Evolutionary conservation across 352 stramenopile genomes (phyloP).

Genomic region (Aphanomyces invadans): DNA sequence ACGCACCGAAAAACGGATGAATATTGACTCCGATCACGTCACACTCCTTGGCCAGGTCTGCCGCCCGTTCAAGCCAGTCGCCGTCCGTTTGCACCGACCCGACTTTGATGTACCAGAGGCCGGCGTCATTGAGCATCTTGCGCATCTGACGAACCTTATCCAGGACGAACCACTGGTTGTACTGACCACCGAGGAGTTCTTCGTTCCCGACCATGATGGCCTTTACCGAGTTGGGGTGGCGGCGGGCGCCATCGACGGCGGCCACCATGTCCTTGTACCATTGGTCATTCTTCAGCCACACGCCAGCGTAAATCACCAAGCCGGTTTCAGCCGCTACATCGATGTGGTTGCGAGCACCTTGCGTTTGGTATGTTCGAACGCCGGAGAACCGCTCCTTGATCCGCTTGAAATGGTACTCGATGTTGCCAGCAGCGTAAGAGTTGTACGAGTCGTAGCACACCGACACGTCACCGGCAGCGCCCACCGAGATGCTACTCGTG

Average conservation of each 20-base stretch:
- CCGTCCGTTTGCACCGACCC: conserved; percentile 62
- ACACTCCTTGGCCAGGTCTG: conserved; percentile 33
- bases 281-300: conserved; percentile 15
- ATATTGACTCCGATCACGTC: conserved; percentile 51
- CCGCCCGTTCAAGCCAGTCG: conserved; percentile 36
- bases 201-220: conserved; percentile 40
- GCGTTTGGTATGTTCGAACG: conserved; percentile 17
- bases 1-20: conserved; percentile 48
- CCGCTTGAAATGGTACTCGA: background rate
- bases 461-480: background rate
- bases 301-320: conserved; percentile 6
- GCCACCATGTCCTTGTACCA: conserved; percentile 29
- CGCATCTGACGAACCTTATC: background rate
- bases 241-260: conserved; percentile 28
- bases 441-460: conserved; percentile 21
- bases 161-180: background rate
- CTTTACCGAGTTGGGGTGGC: conserved; percentile 28
- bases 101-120: conserved; percentile 36
- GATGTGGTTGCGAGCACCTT: background rate
- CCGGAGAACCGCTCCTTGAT: conserved; percentile 6
- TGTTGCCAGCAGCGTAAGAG: background rate
- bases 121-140: background rate
- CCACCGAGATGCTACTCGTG: background rate
- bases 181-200: conserved; percentile 31
- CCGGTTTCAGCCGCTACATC: conserved; percentile 1